A percentile compares a stretch with the other conserved stretches of the same genome.
phyloP scores from a whole-genome alignment of 345 rosid species.

The Eucalyptus microcorys region DNA sequence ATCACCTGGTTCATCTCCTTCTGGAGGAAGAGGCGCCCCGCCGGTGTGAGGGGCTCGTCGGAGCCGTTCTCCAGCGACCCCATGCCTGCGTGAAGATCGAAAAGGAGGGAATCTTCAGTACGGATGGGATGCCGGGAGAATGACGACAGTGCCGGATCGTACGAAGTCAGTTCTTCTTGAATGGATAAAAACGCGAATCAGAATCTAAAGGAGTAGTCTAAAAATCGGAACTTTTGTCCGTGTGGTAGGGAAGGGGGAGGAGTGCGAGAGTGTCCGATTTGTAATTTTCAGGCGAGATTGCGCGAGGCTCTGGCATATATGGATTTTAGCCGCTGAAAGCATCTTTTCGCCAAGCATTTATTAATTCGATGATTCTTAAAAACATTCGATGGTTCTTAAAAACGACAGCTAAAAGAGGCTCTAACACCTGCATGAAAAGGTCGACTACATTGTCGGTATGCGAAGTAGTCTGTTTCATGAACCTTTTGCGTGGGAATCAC shows the following conservation, averaged over 20 bases:
- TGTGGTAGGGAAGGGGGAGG: too few relatives aligned
- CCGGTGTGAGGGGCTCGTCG: constrained; percentile 43
- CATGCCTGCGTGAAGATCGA: background rate
- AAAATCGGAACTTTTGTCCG: background rate
- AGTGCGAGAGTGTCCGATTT: too few relatives aligned
- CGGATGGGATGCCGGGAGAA: background rate
- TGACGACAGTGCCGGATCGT: too few relatives aligned
- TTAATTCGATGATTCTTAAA: background rate
- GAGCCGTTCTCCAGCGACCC: background rate
- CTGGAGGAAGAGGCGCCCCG: constrained; percentile 39
- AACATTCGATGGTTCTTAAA: background rate
- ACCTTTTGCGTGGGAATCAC: too few relatives aligned
- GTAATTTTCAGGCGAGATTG: too few relatives aligned
- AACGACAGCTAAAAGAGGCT: background rate
- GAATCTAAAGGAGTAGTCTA: background rate
- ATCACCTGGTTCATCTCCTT: constrained; percentile 27
- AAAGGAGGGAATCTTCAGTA: background rate
- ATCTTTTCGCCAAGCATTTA: background rate
- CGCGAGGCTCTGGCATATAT: background rate
- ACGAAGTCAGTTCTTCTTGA: background rate
- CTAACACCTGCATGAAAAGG: background rate
- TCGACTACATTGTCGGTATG: background rate
- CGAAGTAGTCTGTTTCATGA: background rate
- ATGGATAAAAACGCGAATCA: background rate
- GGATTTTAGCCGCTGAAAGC: too few relatives aligned